Base-by-base conservation (phyloP, 2,329 filamentous ascomycete species). In the Tolypocladium tundrense region DNA sequence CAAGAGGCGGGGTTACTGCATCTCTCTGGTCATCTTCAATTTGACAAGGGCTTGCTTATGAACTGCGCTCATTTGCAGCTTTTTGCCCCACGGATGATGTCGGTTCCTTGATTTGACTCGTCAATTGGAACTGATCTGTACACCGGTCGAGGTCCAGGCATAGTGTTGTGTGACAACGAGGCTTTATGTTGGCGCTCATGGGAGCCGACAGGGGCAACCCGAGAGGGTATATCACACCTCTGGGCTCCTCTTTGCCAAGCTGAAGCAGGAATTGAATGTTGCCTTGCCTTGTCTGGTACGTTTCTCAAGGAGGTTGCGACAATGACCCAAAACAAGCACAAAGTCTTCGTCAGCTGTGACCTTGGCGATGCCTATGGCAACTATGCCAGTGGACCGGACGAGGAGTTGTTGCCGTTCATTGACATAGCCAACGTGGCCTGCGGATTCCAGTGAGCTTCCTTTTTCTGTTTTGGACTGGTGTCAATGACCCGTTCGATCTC, bases 381-480 rank as follows among this genome's bases (percentile, higher is more conserved):
- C 57, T 77, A 70, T 65, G 64, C 64, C 53, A 74, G 72, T 60
- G 82, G 81, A 10, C 81, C 82, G 7, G 83, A 86, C 61, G 76
- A 79, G 50, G 79, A 84, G 51, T 35, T 51, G 48, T n/a, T 51
- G 48, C 48, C 48, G 19, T 5, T 51, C 48, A 51, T 51, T 21
- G 48, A 51, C 48, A 35, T 51, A 33, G 48, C 48, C 31, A 51
- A 51, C 13, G 48, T 51, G 31, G 48, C 48, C 8, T 51, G 48
- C 48, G 48, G 48, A n/a, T 51, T 51, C 31, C 48, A 51, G 48
- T 51, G 31, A 35, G 48, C 10, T 11, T 51, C 48, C 10, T 51
- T 57, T 58, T 7, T 8, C 13, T n/a, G 40, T 3, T 41, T 2
- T 41, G 19, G 1, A 16, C 69, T 86, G 13, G 76, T 86, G 43